Base-by-base conservation (phyloP, 2,329 filamentous ascomycete genomes). In the Fusarium sterilihyphosum region DNA sequence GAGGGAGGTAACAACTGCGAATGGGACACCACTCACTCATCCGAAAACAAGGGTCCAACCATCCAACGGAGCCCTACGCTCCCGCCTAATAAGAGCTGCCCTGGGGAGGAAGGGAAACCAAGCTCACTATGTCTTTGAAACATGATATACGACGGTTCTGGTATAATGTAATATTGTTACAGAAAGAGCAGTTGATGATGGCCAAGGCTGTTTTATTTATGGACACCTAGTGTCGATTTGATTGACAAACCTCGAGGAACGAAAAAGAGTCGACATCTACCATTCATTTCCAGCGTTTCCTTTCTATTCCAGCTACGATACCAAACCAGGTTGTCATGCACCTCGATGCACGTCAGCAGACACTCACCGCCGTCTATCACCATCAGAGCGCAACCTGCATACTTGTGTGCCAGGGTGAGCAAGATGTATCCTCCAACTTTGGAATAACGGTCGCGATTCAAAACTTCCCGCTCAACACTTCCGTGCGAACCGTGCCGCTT, bases 341-440 rank as follows among this genome's bases (percentile, higher is more conserved):
- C 63, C 47, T 61, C 38, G 47, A 68, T 43, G 72, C 72, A 74
- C 44, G 57, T 75, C 71, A 74, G 72, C 72, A 73, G 63, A 69
- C 52, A 62, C 65, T 73, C 72, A 73, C 72, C 72, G 72, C 72
- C 57, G 71, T 74, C 54, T 61, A 54, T 53, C 54, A 41, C 64
- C 37, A 56, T 60, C 50, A 49, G 43, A 62, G 52, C 29, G 38
- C 46, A 74, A 49, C 49, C 61, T 73, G 54, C 59, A 50, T 72
- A 8, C 13, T 20, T 56, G 37, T 74, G 47, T 46, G 70, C 54
- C 52, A 65, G 60, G 22, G 50, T 40, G 33, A 66, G 38, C 52
- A 68, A 43, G 50, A 69, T 61, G 49, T 46, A 33, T 52, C 61
- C 61, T 38, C 33, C 18, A 29, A 46, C 43, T 41, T 47, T 49